Percentiles rank a stretch among this genome's conserved stretches.
Conservation (phyloP, 176 grass and related monocot species). For the Typha latifolia region DNA sequence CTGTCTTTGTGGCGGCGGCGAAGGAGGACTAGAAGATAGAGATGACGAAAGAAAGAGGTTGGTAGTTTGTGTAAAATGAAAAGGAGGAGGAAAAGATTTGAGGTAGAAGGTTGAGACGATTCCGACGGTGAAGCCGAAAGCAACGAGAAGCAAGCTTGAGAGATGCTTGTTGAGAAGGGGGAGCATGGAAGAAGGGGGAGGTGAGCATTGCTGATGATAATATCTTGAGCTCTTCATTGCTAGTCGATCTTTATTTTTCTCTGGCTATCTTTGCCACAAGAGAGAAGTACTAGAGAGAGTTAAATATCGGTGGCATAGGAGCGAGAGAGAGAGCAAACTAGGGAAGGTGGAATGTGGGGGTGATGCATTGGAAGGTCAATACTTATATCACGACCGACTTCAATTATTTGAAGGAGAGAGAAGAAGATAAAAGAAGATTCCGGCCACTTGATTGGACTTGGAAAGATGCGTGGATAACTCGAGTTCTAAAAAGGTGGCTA, state of each 20-base stretch:
- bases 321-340: neutral
- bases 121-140: constrained; percentile 53
- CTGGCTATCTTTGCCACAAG: neutral
- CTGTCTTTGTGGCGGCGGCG: too few species aligned
- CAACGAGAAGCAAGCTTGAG: constrained; percentile 17
- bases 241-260: neutral
- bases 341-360: constrained; percentile 1
- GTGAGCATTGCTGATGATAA: constrained; percentile 11
- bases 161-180: constrained; percentile 29
- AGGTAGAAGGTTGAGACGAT: constrained; percentile 28
- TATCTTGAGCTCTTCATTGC: constrained; percentile 17
- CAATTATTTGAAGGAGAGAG: neutral
- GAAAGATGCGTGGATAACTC: neutral
- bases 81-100: neutral
- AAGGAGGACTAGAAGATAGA: neutral
- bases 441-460: neutral
- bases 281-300: neutral
- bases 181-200: neutral
- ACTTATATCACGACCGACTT: too few species aligned
- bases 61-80: neutral
- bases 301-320: neutral
- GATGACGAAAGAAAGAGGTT: constrained; percentile 9
- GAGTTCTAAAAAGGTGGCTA: neutral
- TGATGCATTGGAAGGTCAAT: neutral
- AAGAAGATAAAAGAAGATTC: neutral